Evolutionary conservation across 2,329 filamentous ascomycete species (phyloP).

Genomic region (Paradendryphiella salina): DNA sequence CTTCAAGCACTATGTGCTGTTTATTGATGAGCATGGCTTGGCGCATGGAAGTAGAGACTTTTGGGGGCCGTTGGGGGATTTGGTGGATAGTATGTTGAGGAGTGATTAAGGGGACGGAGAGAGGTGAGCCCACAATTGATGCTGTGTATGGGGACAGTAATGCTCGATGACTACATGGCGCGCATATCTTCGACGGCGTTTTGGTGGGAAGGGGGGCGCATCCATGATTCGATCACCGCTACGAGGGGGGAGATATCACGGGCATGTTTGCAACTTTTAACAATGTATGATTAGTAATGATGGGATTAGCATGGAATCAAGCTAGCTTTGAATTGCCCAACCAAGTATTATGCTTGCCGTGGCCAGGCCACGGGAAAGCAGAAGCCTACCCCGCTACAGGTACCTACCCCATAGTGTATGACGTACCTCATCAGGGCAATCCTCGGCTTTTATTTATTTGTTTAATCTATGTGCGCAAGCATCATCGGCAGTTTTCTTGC

Average conservation of each 20-base stretch:
- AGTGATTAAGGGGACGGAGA: constrained; percentile 61
- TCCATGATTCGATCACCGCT: not conserved
- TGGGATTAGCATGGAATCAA: no score
- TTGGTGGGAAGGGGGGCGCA: not conserved
- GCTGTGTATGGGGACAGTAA: not conserved
- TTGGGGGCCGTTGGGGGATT: constrained; percentile 91
- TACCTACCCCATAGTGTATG: no score
- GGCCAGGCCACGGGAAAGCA: no score
- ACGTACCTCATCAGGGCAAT: not conserved
- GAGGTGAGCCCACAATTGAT: no score
- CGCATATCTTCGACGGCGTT: no score
- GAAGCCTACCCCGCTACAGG: not conserved
- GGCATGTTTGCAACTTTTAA: constrained; percentile 15
- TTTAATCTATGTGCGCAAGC: constrained; percentile 9
- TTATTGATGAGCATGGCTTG: constrained; percentile 93
- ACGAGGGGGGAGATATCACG: constrained; percentile 4
- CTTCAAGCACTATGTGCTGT: constrained; percentile 99
- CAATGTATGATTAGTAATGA: constrained; percentile 24
- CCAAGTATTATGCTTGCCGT: no score
- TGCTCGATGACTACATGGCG: no score
- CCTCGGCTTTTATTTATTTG: not conserved
- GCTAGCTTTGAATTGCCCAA: no score
- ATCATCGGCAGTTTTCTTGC: constrained; percentile 18
- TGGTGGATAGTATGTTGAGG: constrained; percentile 96
- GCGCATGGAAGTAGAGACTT: constrained; percentile 89